Percentiles rank a stretch among this genome's conserved stretches.
Evolutionary conservation across 1,284 basidiomycete species (phyloP).

Genomic region (Ustilago bromivora): DNA sequence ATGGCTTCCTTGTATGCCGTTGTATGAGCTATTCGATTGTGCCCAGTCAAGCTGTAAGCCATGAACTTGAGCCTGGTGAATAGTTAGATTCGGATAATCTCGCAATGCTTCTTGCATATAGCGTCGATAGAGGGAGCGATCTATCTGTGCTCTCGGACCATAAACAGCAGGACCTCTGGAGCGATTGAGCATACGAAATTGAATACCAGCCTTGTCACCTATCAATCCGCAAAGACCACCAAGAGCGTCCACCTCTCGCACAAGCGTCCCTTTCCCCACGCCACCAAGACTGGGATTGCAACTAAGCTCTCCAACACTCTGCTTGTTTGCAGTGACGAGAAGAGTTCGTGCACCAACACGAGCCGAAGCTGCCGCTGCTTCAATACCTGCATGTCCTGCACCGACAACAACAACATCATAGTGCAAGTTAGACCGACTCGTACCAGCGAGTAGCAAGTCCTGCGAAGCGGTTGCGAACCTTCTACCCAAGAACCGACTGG

Average conservation of each 20-base stretch:
- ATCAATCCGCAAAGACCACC: conserved; percentile 83
- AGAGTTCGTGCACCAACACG: conserved; percentile 83
- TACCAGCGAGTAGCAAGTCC: conserved; percentile 12
- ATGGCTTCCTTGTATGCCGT: neutral
- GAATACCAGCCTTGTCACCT: conserved; percentile 85
- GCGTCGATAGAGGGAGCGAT: conserved; percentile 82
- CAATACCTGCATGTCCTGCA: conserved; percentile 91
- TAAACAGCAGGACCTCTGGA: conserved; percentile 87
- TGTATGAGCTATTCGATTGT: conserved; percentile 7
- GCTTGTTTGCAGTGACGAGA: conserved; percentile 81
- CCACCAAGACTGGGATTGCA: conserved; percentile 79
- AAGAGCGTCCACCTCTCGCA: conserved; percentile 87
- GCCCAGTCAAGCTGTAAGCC: conserved; percentile 78
- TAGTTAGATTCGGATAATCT: conserved; percentile 77
- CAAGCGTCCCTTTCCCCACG: conserved; percentile 88
- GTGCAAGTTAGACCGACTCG: conserved; percentile 29
- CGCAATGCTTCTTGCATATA: conserved; percentile 81
- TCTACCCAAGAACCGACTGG: conserved; percentile 1
- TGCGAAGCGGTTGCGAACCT: conserved; percentile 20
- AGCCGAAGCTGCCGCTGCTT: conserved; percentile 86
- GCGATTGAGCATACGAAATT: conserved; percentile 85
- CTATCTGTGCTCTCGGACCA: conserved; percentile 90
- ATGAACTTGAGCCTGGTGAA: conserved; percentile 81
- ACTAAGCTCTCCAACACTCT: conserved; percentile 86
- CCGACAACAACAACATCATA: conserved; percentile 83